Base-by-base conservation (phyloP, 257 asterid species). In the Gardenia jasminoides region DNA sequence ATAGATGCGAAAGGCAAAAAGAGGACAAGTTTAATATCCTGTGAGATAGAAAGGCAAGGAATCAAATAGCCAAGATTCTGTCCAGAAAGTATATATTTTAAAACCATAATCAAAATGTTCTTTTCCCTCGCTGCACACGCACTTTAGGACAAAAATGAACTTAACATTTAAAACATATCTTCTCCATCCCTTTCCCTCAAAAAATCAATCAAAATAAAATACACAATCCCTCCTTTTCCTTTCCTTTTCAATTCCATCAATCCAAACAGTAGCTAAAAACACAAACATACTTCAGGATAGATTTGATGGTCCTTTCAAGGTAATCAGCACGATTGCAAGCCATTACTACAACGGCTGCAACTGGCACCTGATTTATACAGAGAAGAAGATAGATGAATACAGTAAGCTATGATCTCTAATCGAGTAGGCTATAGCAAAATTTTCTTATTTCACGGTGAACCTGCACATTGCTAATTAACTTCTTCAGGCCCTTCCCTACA, bases 321-420 rank as follows among this genome's bases (percentile, higher is more conserved):
- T 96, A 96, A 89, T 96, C 99, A 71, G 98, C 97, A 83, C 98
- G 97, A 85, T 87, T 93, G 87, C 99, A 96, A 82, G 99, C 97
- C 98, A 96, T 96, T 65, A 96, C 87, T 73, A 96, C 99, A 65
- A 96, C 95, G 67, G 98, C 99, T 61, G 99, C 97, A 74, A 93
- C 93, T 71, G 97, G 94, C 78, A 84, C 92, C 99, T 96, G 91
- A 76, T 77, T 78, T 46, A 76, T 50, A 20, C 61, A 78, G 76
- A 72, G 67, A 75, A 72, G 62, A 31, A 50, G 47, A 75, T 44
- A 43, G 58, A 47, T 43, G 68, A 72, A 48, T 3, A 75, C 22
- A 39, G 19, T 54, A 71, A 22, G 16, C 79, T 10, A 28, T 28
- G 69, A 62, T 20, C 52, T 78, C 20, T 13, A 33, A 36, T 26